Evolutionary conservation across 1,284 basidiomycete species (phyloP).

Genomic region (Flammula alnicola): DNA sequence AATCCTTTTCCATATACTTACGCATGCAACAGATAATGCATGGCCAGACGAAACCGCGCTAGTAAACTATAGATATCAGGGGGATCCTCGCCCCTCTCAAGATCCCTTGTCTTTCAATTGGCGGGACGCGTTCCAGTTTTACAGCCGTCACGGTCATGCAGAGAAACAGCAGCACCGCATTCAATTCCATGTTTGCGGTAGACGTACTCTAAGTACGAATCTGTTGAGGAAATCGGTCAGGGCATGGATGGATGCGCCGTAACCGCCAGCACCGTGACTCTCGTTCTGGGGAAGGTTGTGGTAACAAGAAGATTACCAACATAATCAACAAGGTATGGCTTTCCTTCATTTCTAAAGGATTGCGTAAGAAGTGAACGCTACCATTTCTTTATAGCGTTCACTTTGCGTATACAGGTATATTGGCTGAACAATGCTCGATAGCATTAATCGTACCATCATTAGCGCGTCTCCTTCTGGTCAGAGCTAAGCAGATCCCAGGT

Average conservation of each 20-base stretch:
- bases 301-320: constrained; percentile 98
- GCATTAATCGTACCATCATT: no score
- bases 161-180: constrained; percentile 75
- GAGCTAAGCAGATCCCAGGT: constrained; percentile 44
- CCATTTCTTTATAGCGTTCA: no score
- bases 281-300: constrained; percentile 86
- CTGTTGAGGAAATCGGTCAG: constrained; percentile 94
- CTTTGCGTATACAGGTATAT: constrained; percentile 78
- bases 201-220: constrained; percentile 91
- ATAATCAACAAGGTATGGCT: constrained; percentile 88
- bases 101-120: not conserved
- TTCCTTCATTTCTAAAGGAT: not conserved
- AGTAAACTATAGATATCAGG: no score
- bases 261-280: constrained; percentile 83
- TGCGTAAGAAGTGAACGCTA: no score
- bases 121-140: no score
- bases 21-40: no score
- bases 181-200: constrained; percentile 85
- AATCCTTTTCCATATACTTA: no score
- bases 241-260: constrained; percentile 94
- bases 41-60: no score
- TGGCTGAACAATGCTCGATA: constrained; percentile 92
- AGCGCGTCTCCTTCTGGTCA: not conserved
- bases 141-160: constrained; percentile 36
- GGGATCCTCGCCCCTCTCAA: no score